These are phyloP conservation scores for Tricholoma sp. DNA, from an alignment of 768 basidiomycete species.

Conservation along the genomic window DNA sequence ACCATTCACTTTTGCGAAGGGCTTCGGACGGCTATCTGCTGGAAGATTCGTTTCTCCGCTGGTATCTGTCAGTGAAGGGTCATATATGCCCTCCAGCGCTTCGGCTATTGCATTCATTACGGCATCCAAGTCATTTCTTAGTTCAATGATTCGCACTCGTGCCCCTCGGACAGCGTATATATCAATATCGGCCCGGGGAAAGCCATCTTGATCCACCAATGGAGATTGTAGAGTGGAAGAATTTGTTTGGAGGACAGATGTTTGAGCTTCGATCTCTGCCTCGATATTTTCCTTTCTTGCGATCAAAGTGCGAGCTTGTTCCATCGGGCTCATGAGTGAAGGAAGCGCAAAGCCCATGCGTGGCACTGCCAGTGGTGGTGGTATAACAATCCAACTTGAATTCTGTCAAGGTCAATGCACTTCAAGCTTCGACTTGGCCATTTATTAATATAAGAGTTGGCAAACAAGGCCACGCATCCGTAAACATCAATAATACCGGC, in stretches of 20 bases:
- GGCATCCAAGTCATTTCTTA: slow-evolving; percentile 70
- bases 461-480: too few relatives aligned
- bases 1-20: slow-evolving; percentile 80
- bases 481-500: too few relatives aligned
- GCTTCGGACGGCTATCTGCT: slow-evolving; percentile 19
- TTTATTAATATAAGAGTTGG: too few relatives aligned
- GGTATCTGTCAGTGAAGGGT: slow-evolving; percentile 29
- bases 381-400: neutral
- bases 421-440: too few relatives aligned
- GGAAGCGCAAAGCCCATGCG: neutral
- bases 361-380: neutral
- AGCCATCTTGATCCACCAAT: slow-evolving; percentile 83
- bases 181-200: slow-evolving; percentile 84
- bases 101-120: slow-evolving; percentile 63
- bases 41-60: slow-evolving; percentile 12
- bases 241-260: slow-evolving; percentile 59
- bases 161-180: slow-evolving; percentile 74
- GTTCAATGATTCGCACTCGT: slow-evolving; percentile 70
- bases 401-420: too few relatives aligned
- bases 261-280: slow-evolving; percentile 57
- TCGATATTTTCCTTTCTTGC: slow-evolving; percentile 69
- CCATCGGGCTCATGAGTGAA: slow-evolving; percentile 36
- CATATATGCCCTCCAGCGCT: slow-evolving; percentile 67
- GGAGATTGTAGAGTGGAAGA: slow-evolving; percentile 62
- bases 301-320: slow-evolving; percentile 61